Conservation (phyloP, 495 filamentous ascomycete genomes). For the Physcia stellaris region DNA sequence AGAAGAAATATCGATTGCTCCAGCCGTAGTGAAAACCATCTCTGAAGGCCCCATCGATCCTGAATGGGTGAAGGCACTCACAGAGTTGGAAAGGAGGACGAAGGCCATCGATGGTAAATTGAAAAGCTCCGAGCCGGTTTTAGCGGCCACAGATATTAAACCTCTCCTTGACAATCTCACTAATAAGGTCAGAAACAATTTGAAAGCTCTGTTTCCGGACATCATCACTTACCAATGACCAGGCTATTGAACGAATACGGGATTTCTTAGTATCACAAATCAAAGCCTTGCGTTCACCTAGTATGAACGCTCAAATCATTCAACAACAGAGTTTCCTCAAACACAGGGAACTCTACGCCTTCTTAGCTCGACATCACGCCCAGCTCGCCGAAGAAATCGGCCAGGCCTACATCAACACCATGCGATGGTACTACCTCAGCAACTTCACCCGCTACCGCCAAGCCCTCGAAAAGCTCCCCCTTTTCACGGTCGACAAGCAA, state of each 20-base stretch:
- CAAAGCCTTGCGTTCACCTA: slow-evolving; percentile 80
- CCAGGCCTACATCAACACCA: slow-evolving; percentile 93
- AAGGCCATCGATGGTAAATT: slow-evolving; percentile 52
- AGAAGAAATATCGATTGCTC: slow-evolving; percentile 81
- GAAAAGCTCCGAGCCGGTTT: slow-evolving; percentile 46
- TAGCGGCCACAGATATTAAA: slow-evolving; percentile 68
- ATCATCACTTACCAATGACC: slow-evolving; percentile 9
- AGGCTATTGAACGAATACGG: slow-evolving; percentile 86
- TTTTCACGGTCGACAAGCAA: slow-evolving; percentile 70
- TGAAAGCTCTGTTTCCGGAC: background rate
- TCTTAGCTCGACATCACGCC: slow-evolving; percentile 65
- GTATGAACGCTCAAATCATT: slow-evolving; percentile 90
- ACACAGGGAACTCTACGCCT: slow-evolving; percentile 76
- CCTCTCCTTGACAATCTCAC: slow-evolving; percentile 73
- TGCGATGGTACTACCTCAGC: slow-evolving; percentile 94
- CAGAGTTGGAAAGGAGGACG: slow-evolving; percentile 70
- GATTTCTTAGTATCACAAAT: slow-evolving; percentile 91
- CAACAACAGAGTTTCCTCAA: slow-evolving; percentile 80
- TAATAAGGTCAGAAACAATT: slow-evolving; percentile 50
- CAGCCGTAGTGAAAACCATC: slow-evolving; percentile 65
- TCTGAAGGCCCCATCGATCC: slow-evolving; percentile 83
- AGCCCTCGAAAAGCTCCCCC: slow-evolving; percentile 68
- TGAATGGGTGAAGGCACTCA: slow-evolving; percentile 70
- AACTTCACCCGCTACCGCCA: slow-evolving; percentile 82
- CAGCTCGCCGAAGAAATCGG: slow-evolving; percentile 73